Evolutionary conservation across 495 filamentous ascomycete genomes (phyloP), one percentile per base, ranked within the genome.

Genomic region (Daldinia bambusicola): DNA sequence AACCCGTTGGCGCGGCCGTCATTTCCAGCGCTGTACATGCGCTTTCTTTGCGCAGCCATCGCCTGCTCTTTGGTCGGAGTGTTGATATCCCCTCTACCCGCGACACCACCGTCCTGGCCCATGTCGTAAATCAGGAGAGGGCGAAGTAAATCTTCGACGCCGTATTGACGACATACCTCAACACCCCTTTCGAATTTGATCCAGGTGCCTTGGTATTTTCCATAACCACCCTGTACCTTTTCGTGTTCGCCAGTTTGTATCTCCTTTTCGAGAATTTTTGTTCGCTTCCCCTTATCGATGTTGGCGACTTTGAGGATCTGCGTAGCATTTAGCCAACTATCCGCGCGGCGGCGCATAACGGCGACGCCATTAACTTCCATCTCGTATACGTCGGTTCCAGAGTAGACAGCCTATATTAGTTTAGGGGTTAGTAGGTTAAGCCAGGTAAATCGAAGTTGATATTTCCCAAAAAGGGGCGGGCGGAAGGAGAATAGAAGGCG

Each of bases 61-160:
- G 95, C 95, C 80, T 99, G 95, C 80, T 99, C 95, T 78, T 99
- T 99, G n/a, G 95, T 99, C 0, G 95, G 95, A 4, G 95, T 99
- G 62, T 97, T 89, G 56, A 94, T 85, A 55, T 90, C 82, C 37
- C 89, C 85, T 40, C 84, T 77, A 66, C 84, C 79, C 3, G 83
- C 83, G n/a, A 85, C 82, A 18, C 86, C 86, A 2, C 92, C 93
- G 62, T 95, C 93, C 63, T 90, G 87, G 61, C 86, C 89, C 84
- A 94, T 91, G 78, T 97, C 93, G 77, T 97, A 95, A 52, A 92
- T 93, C 34, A 99, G 83, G 20, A 99, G 86, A 32, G 93, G 93
- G 45, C 89, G 84, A 50, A 99, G 81, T 16, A 95, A 61, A 72
- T 97, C 93, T 74, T 97, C 93, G 31, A 99, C 95, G 26, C 93